These are phyloP conservation scores for Pseudoneurospora amorphoporcata DNA, from an alignment of 495 filamentous ascomycete species.

Conservation along the genomic window DNA sequence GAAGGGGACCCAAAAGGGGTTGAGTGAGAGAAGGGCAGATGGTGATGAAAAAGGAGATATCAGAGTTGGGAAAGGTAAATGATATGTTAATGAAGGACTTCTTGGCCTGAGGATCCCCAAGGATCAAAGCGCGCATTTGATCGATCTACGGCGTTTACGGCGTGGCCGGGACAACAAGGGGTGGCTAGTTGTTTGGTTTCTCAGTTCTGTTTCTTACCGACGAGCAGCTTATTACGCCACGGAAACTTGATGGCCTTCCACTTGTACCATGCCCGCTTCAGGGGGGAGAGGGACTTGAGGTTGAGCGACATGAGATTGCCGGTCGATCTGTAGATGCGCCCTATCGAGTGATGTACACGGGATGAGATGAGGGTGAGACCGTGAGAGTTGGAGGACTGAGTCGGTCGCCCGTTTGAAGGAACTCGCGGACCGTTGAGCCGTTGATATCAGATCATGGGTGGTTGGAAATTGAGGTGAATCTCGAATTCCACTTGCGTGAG, in stretches of 20 bases:
- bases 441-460: neutral
- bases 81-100: neutral
- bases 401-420: neutral
- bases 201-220: constrained; percentile 44
- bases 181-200: neutral
- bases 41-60: neutral
- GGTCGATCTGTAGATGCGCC: neutral
- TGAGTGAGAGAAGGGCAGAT: neutral
- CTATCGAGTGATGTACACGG: neutral
- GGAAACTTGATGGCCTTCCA: constrained; percentile 81
- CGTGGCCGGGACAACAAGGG: neutral
- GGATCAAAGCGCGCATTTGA: neutral
- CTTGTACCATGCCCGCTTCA: constrained; percentile 55
- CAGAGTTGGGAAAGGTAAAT: neutral
- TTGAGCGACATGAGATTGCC: neutral
- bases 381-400: neutral
- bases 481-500: neutral
- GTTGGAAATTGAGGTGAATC: neutral
- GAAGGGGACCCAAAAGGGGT: constrained; percentile 1
- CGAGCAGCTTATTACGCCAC: constrained; percentile 74
- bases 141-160: neutral
- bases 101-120: neutral
- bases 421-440: neutral
- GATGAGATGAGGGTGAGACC: neutral
- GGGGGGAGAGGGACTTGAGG: constrained; percentile 23